Evolutionary conservation across 75 land plant species (phyloP).

Genomic region (Pinus taeda): DNA sequence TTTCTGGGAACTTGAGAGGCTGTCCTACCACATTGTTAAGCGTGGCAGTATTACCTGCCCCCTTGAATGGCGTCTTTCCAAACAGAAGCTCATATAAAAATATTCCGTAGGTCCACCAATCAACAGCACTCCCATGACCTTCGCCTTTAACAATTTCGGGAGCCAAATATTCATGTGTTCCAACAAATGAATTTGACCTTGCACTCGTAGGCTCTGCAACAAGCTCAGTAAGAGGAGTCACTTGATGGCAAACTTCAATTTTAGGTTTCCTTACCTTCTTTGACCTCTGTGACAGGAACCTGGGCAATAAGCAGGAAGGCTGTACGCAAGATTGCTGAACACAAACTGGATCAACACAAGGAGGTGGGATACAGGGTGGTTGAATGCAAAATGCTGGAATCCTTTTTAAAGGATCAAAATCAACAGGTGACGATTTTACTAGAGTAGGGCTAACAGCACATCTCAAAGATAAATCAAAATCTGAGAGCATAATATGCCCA

Average conservation of each 20-base stretch:
- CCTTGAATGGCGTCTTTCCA: slow-evolving; percentile 90
- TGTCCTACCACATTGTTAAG: slow-evolving; percentile 76
- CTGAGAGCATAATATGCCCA: slow-evolving; percentile 74
- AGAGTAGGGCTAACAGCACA: slow-evolving; percentile 62
- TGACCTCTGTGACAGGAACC: slow-evolving; percentile 27
- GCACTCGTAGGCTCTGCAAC: slow-evolving; percentile 90
- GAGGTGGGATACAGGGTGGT: slow-evolving; percentile 51
- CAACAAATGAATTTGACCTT: slow-evolving; percentile 87
- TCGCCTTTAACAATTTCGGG: slow-evolving; percentile 90
- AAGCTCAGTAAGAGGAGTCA: slow-evolving; percentile 72
- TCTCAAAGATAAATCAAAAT: slow-evolving; percentile 70
- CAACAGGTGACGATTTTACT: slow-evolving; percentile 40
- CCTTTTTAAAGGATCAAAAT: slow-evolving; percentile 12
- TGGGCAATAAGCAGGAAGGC: slow-evolving; percentile 45
- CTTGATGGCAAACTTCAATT: slow-evolving; percentile 38
- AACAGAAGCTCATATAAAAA: slow-evolving; percentile 79
- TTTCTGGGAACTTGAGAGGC: slow-evolving; percentile 67
- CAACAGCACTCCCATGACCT: slow-evolving; percentile 93
- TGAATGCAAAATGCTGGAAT: slow-evolving; percentile 40
- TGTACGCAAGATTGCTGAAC: slow-evolving; percentile 38
- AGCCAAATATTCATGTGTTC: slow-evolving; percentile 89
- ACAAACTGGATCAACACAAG: slow-evolving; percentile 59
- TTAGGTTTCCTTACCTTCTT: slow-evolving; percentile 48
- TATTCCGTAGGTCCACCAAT: slow-evolving; percentile 95
- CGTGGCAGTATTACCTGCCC: slow-evolving; percentile 81